These are phyloP conservation scores for Cladophialophora carrionii DNA, from an alignment of 2,329 filamentous ascomycete species.

Conservation along the genomic window DNA sequence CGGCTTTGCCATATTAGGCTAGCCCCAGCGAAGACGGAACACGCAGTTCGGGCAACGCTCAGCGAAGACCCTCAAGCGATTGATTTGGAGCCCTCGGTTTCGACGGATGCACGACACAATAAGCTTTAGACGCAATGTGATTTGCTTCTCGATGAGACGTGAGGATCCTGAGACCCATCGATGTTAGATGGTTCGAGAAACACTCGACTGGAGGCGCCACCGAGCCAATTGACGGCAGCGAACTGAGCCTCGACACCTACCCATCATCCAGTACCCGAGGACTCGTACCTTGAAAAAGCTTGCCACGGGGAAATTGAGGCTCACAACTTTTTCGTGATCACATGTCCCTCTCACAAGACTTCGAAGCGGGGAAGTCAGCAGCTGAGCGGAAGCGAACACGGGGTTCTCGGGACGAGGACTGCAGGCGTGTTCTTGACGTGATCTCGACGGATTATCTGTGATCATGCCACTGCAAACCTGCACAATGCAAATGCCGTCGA, in stretches of 20 bases:
- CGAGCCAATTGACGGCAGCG: background rate
- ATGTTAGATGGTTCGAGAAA: constrained; percentile 8
- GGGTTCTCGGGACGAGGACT: background rate
- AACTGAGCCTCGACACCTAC: background rate
- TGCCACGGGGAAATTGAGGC: background rate
- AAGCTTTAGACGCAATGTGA: constrained; percentile 8
- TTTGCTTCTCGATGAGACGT: background rate
- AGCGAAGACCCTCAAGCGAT: constrained; percentile 1
- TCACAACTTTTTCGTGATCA: background rate
- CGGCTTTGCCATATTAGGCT: background rate
- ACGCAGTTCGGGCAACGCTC: constrained; percentile 7
- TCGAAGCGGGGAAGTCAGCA: background rate
- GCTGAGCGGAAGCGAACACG: background rate
- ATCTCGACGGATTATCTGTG: background rate
- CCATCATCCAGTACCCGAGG: background rate
- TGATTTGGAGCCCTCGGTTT: constrained; percentile 6
- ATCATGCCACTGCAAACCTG: constrained; percentile 11
- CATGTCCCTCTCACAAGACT: background rate
- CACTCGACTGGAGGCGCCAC: background rate
- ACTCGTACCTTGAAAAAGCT: background rate
- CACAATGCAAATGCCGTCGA: background rate
- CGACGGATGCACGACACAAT: constrained; percentile 2
- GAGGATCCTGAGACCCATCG: constrained; percentile 5
- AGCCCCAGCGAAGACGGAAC: constrained; percentile 7
- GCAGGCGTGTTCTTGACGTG: background rate